Base-by-base conservation (phyloP, 2,329 filamentous ascomycete species). In the Phyllosticta citribraziliensis region DNA sequence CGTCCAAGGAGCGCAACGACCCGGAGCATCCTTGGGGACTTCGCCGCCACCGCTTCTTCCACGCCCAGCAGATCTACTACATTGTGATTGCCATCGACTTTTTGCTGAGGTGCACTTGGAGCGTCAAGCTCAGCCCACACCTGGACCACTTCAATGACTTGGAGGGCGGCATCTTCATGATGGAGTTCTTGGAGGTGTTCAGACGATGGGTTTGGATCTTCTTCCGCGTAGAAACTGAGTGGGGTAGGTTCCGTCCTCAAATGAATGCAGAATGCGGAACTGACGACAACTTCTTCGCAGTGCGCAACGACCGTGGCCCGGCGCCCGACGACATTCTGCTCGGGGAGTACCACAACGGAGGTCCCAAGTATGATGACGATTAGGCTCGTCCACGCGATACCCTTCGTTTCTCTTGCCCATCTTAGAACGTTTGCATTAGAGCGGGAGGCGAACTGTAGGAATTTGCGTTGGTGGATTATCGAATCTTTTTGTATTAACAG, bases 201-300 rank as follows among this genome's bases (percentile, higher is more conserved):
- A 83, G 94, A 55, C 82, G 94, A 62, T 97, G 93, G 91, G 82
- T 97, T 63, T 99, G 94, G 94, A 91, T 97, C 62, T 97, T 97
- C 75, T 90, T 97, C 75, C 84, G 94, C 10, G 87, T 96, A 51
- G 94, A 99, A 79, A 92, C 91, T 22, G 94, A 99, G 78, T 96
- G 89, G 88, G 83, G 90, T 74, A 79, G 85, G 75, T 75, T 20
- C 24, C 30, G 47, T 54, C 35, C 52, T 25, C 27, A 19, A 20
- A 33, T 22, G 5, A 6, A 5, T 20, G 17, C 24, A 12, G 6
- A 14, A n/a, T 30, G 22, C 22, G 2, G 2, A 6, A 14, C 12
- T 33, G n/a, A 51, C 20, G 22, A 65, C 69, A 58, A 68, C 58
- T 12, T 57, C 24, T 8, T 2, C 17, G 72, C 61, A 82, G 81